Evolutionary conservation across 345 rosid genomes (phyloP).

Genomic region (Salix udensis): DNA sequence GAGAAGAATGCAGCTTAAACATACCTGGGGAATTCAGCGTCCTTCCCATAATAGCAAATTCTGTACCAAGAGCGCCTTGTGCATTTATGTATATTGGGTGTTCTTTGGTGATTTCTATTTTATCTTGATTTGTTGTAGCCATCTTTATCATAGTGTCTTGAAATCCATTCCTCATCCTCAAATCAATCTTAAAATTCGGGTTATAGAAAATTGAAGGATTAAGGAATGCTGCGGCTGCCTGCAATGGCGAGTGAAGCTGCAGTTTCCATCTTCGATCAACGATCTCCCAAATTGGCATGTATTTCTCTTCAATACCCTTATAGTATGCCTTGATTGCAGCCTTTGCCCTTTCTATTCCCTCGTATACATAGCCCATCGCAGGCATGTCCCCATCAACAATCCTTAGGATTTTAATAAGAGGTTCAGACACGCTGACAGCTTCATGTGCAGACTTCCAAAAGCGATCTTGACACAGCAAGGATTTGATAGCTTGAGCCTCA

Average conservation of each 20-base stretch:
- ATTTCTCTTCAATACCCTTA: conserved; percentile 34
- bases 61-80: conserved; percentile 59
- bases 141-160: conserved; percentile 62
- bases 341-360: conserved; percentile 30
- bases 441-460: conserved; percentile 30
- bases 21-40: conserved; percentile 59
- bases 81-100: conserved; percentile 47
- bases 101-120: conserved; percentile 47
- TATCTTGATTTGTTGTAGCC: conserved; percentile 42
- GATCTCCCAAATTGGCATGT: conserved; percentile 24
- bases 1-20: conserved; percentile 5
- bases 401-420: conserved; percentile 23
- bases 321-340: conserved; percentile 31
- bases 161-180: conserved; percentile 57
- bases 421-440: conserved; percentile 27
- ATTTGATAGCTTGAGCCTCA: conserved; percentile 43
- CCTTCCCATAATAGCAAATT: conserved; percentile 63
- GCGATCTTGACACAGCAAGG: conserved; percentile 19
- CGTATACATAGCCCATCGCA: conserved; percentile 25
- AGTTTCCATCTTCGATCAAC: conserved; percentile 18
- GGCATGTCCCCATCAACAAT: conserved; percentile 32
- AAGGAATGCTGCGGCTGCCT: conserved; percentile 44
- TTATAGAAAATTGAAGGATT: conserved; percentile 60
- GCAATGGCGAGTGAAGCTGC: conserved; percentile 22
- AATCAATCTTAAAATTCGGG: conserved; percentile 46